Evolutionary conservation across 1,284 basidiomycete genomes (phyloP).

Genomic region (Afroboletus lepidellus): DNA sequence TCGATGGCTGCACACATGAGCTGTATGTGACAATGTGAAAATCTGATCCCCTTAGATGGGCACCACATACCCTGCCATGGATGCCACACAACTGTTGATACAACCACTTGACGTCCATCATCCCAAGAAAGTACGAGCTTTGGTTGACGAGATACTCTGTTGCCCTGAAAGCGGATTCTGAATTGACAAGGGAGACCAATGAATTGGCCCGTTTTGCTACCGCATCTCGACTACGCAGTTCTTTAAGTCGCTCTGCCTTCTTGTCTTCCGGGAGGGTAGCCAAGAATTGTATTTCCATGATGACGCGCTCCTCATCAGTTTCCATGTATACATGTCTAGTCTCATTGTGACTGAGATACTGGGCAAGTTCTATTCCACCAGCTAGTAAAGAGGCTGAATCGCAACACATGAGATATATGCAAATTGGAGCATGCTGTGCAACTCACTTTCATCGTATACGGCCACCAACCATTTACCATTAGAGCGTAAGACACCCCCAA

Average conservation of each 20-base stretch:
- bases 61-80: conserved; percentile 7
- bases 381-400: background rate
- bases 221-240: background rate
- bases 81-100: conserved; percentile 2
- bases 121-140: conserved; percentile 6
- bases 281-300: conserved; percentile 13
- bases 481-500: conserved; percentile 1
- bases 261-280: background rate
- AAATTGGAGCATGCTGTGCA: no score
- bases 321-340: conserved; percentile 14
- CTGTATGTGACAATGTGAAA: background rate
- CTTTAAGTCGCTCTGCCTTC: background rate
- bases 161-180: conserved; percentile 1
- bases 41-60: no score
- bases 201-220: conserved; percentile 2
- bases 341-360: conserved; percentile 13
- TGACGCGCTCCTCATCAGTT: conserved; percentile 6
- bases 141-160: background rate
- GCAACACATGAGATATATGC: no score
- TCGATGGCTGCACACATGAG: conserved; percentile 4
- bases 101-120: conserved; percentile 11
- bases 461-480: conserved; percentile 10
- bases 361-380: conserved; percentile 1
- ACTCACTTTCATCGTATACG: conserved; percentile 9
- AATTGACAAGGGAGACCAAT: background rate